phyloP scores from a whole-genome alignment of 768 basidiomycete genomes.

The Psilocybe subaeruginosa region DNA sequence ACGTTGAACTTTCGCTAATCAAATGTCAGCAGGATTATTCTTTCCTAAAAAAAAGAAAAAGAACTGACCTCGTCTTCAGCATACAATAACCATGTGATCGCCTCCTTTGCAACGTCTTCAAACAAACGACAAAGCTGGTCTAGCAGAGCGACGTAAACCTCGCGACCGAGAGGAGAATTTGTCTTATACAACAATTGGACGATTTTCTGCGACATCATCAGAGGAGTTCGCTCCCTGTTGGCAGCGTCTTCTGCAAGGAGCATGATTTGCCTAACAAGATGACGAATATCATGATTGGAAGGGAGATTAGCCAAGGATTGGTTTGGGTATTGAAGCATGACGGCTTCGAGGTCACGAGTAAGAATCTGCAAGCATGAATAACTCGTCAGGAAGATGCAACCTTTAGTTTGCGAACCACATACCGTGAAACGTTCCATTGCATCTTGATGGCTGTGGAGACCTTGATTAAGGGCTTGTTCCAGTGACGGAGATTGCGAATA shows the following conservation, averaged over 20 bases:
- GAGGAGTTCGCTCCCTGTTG: constrained; percentile 83
- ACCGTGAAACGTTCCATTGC: constrained; percentile 89
- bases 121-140: constrained; percentile 89
- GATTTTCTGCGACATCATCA: constrained; percentile 95
- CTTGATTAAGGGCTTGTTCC: constrained; percentile 48
- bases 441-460: constrained; percentile 70
- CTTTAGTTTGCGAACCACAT: constrained; percentile 25
- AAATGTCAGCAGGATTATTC: constrained; percentile 10
- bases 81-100: constrained; percentile 93
- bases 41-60: not conserved
- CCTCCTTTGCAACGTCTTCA: constrained; percentile 94
- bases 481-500: constrained; percentile 68
- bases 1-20: constrained; percentile 93
- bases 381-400: constrained; percentile 4
- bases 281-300: constrained; percentile 84
- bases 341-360: constrained; percentile 76
- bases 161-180: constrained; percentile 80
- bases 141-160: constrained; percentile 89
- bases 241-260: constrained; percentile 77
- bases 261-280: constrained; percentile 82
- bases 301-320: constrained; percentile 73
- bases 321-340: constrained; percentile 74
- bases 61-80: constrained; percentile 89
- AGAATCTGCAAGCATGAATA: constrained; percentile 33
- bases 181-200: constrained; percentile 96